Evolutionary conservation across 169 alveolate species (phyloP).

Genomic region (Perkinsus olseni): DNA sequence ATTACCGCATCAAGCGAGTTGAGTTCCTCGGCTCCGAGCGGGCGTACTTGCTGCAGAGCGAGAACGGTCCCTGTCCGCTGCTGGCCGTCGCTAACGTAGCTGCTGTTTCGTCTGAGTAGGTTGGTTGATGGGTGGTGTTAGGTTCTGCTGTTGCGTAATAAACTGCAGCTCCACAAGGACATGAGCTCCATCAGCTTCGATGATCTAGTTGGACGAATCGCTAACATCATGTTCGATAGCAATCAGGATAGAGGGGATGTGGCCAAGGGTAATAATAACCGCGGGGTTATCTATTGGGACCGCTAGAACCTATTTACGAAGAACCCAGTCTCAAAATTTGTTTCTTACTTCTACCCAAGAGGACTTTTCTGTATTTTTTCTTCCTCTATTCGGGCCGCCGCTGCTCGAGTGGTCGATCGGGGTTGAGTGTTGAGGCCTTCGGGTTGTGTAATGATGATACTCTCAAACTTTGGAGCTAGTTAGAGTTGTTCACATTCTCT

Average conservation of each 20-base stretch:
- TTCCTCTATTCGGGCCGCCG: too few species aligned
- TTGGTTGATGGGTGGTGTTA: background rate
- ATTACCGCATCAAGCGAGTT: conserved; percentile 28
- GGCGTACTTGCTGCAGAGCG: conserved; percentile 31
- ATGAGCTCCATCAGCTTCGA: conserved; percentile 29
- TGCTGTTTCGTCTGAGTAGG: too few species aligned
- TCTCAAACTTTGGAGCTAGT: too few species aligned
- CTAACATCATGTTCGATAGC: conserved; percentile 31
- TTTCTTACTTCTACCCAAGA: too few species aligned
- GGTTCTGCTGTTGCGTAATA: conserved; percentile 25
- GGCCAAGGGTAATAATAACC: conserved; percentile 4
- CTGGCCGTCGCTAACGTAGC: conserved; percentile 32
- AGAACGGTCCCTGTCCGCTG: conserved; percentile 40
- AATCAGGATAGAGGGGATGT: conserved; percentile 21
- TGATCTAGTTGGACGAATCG: conserved; percentile 21
- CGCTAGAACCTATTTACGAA: too few species aligned
- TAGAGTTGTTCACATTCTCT: too few species aligned
- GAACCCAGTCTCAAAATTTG: too few species aligned
- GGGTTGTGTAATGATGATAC: too few species aligned
- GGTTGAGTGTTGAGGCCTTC: too few species aligned
- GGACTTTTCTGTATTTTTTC: too few species aligned
- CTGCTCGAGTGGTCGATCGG: too few species aligned
- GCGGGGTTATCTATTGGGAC: conserved; percentile 24
- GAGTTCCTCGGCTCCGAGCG: conserved; percentile 30
- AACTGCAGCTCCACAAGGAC: conserved; percentile 31